Base-by-base conservation (phyloP, 177 flowering plant genomes). In the Vitis hybrid region DNA sequence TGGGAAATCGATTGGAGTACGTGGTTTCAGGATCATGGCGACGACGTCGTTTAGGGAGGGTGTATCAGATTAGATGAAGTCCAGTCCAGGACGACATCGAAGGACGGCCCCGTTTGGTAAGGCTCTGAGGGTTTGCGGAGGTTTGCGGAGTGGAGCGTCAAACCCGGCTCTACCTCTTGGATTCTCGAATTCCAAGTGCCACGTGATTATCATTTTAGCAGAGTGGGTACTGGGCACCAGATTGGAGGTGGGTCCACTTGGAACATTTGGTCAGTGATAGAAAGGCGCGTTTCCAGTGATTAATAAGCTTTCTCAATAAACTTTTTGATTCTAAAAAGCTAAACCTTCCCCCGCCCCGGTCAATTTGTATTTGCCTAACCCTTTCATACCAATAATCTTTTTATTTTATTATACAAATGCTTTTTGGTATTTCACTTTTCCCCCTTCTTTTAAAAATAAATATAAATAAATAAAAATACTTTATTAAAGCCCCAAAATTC, bases 161-260 rank as follows among this genome's bases (percentile, higher is more conserved):
- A 69, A 74, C 77, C 72, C 69, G 77, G 72, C 67, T 67, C 60
- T 30, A n/a, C 51, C 57, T 71, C 18, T 27, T 19, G 35, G 46
- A 64, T 64, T 65, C 57, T 56, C 57, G 49, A 27, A 49, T 40
- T 24, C 65, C 13, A 21, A 65, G 74, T 58, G 66, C 74, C 75
- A 73, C 76, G 75, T 67, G 71, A 70, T 68, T 18, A 68, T 58
- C 46, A 35, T 35, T 35, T 35, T 35, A 6, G 46, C 46, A 35
- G 46, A 35, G 46, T 35, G 46, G 46, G 46, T 35, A 35, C 46
- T 63, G 71, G 64, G 61, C 19, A 65, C 48, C 40, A 3, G 27
- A 30, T n/a, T 49, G 46, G 11, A 54, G 6, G 46, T 27, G 60
- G 70, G 24, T 49, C 70, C 61, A 56, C 70, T 12, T 70, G 54